Evolutionary conservation across 176 grass and related monocot genomes (phyloP), one percentile per base, ranked within the genome.

Genomic region (Stipa capillata): DNA sequence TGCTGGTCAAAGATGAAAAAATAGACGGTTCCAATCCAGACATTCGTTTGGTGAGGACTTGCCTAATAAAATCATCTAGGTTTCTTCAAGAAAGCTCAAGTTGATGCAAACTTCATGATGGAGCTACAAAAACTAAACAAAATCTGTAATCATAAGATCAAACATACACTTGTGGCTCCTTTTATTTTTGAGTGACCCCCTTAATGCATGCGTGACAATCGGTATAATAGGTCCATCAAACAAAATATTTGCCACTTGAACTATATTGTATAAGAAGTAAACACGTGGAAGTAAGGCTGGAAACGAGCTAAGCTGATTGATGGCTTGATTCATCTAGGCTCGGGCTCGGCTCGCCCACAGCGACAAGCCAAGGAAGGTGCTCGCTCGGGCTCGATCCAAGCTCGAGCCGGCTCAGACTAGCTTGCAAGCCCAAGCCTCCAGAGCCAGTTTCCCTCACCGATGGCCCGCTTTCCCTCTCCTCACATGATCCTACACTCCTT

Each of bases 181-280:
- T 67, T 74, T 69, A 51, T 49, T 42, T 59, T 13, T 34, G 14
- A 41, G 29, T 10, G 7, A 64, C n/a, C 36, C 18, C 41, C 20
- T 80, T 55, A 64, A 32, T 79, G 44, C 56, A 73, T 55, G 44
- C 55, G 36, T 80, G 65, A 2, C 48, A 18, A 65, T 50, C 23
- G 11, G 40, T 35, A 27, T 42, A 61, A 75, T 51, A 84, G 10
- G n/a, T 48, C 49, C 24, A 68, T 42, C 13, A 52, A 34, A 11
- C 40, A 69, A 79, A 58, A 80, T 21, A 69, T 27, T 4, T 24
- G 37, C 71, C 37, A 77, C 62, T 73, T 74, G 84, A 66, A 56
- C 28, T 55, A 20, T 54, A 56, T 41, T 57, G n/a, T 56, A 57
- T 16, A 56, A 34, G 24, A 37, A 2, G 45, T 27, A 66, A 18